Conservation (phyloP, 108 stramenopile genomes). For the Nitzschia sp. region DNA sequence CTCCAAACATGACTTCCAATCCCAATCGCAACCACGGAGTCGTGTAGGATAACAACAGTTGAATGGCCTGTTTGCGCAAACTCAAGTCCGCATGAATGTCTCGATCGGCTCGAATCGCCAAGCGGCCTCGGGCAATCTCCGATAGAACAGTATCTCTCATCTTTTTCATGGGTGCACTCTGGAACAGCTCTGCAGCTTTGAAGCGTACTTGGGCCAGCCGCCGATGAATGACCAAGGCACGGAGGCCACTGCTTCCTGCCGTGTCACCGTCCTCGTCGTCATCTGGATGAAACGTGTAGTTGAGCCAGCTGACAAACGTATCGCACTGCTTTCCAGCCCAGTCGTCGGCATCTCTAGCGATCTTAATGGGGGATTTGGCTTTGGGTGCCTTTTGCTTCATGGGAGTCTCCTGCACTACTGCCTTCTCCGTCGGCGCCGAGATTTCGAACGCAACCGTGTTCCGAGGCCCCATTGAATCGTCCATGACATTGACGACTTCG, state of each 20-base stretch:
- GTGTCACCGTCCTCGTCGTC: constrained; percentile 38
- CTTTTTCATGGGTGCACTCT: constrained; percentile 42
- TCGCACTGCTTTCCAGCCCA: constrained; percentile 82
- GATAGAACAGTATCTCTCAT: constrained; percentile 46
- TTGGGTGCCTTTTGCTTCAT: background rate
- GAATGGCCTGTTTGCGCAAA: constrained; percentile 59
- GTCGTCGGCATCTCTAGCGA: constrained; percentile 21
- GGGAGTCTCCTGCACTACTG: constrained; percentile 20
- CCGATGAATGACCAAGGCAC: constrained; percentile 44
- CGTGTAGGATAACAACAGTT: constrained; percentile 85
- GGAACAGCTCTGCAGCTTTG: constrained; percentile 45
- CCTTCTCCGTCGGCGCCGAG: background rate
- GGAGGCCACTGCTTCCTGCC: constrained; percentile 19
- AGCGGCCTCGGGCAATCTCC: constrained; percentile 71
- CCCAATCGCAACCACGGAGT: constrained; percentile 89
- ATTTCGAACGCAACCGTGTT: background rate
- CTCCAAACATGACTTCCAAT: constrained; percentile 87
- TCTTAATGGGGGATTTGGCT: background rate
- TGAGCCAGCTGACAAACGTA: constrained; percentile 79
- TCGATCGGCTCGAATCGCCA: constrained; percentile 79
- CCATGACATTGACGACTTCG: background rate
- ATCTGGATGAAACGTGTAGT: constrained; percentile 67
- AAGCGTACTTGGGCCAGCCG: constrained; percentile 38
- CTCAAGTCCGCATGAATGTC: constrained; percentile 85
- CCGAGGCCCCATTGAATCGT: background rate